A percentile compares a stretch with the other conserved stretches of the same genome.
Conservation (phyloP, 2,329 filamentous ascomycete genomes). For the Ustulina deusta region DNA sequence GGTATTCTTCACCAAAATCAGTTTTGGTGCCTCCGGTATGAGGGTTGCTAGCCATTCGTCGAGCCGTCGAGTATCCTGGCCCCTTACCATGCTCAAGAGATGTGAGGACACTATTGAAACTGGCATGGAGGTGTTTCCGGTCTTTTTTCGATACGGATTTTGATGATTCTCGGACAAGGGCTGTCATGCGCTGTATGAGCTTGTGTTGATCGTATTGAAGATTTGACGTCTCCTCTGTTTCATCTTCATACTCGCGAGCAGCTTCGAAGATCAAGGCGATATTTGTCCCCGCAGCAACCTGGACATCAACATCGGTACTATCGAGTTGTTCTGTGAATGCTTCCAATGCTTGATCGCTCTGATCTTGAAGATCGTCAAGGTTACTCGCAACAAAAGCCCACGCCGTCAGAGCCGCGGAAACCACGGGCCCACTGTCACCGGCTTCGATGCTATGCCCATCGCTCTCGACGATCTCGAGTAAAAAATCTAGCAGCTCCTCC, state of each 20-base stretch:
- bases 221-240: slow-evolving; percentile 61
- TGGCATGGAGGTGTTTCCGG: slow-evolving; percentile 61
- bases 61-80: slow-evolving; percentile 65
- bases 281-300: slow-evolving; percentile 81
- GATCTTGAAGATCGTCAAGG: slow-evolving; percentile 77
- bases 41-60: slow-evolving; percentile 56
- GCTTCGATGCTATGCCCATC: slow-evolving; percentile 81
- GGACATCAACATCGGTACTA: slow-evolving; percentile 76
- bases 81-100: slow-evolving; percentile 67
- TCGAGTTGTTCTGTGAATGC: slow-evolving; percentile 88
- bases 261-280: slow-evolving; percentile 88
- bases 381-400: slow-evolving; percentile 86
- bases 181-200: slow-evolving; percentile 61
- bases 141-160: slow-evolving; percentile 64
- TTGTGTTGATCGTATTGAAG: slow-evolving; percentile 64
- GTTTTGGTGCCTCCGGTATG: slow-evolving; percentile 57
- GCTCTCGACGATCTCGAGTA: slow-evolving; percentile 81
- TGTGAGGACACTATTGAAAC: slow-evolving; percentile 64
- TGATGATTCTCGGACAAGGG: slow-evolving; percentile 61
- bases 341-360: slow-evolving; percentile 79
- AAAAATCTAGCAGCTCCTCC: slow-evolving; percentile 77
- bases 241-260: slow-evolving; percentile 61
- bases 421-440: slow-evolving; percentile 75
- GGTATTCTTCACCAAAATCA: slow-evolving; percentile 57
- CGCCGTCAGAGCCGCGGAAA: slow-evolving; percentile 78